A percentile compares a stretch with the other conserved stretches of the same genome.
These are phyloP conservation scores for Leonotis leonurus DNA, from an alignment of 257 asterid genomes.

Conservation along the genomic window DNA sequence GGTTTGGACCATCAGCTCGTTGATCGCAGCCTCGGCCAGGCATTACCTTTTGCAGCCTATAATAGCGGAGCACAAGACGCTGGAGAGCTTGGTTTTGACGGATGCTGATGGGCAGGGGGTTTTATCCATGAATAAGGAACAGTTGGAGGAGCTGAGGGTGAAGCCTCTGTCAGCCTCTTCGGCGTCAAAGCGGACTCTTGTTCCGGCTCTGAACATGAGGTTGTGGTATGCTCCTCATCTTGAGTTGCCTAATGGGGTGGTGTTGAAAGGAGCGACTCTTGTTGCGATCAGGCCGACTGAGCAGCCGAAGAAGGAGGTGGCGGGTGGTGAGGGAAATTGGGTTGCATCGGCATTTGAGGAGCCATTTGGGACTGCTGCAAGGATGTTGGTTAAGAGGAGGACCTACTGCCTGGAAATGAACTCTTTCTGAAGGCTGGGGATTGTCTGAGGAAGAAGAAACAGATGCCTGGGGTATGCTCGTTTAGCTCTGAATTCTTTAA, in stretches of 20 bases:
- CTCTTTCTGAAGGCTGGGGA: constrained; percentile 51
- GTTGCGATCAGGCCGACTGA: constrained; percentile 72
- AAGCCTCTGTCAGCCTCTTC: constrained; percentile 64
- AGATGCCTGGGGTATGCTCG: constrained; percentile 26
- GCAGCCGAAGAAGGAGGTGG: constrained; percentile 47
- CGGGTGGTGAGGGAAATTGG: constrained; percentile 47
- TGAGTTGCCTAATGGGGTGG: constrained; percentile 56
- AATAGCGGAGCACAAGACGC: constrained; percentile 59
- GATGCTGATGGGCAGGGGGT: constrained; percentile 72
- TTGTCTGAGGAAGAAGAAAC: neutral
- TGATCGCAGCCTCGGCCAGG: constrained; percentile 73
- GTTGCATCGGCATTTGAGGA: constrained; percentile 61
- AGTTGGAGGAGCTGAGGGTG: constrained; percentile 68
- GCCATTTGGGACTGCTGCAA: constrained; percentile 62
- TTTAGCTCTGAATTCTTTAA: neutral
- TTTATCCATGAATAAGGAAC: constrained; percentile 56
- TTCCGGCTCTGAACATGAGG: constrained; percentile 63
- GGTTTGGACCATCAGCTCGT: constrained; percentile 72
- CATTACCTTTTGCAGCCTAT: constrained; percentile 71
- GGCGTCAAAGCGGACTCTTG: constrained; percentile 62
- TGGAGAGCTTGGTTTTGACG: constrained; percentile 49
- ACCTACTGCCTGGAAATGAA: constrained; percentile 77
- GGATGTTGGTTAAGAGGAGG: constrained; percentile 69
- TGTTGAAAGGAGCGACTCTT: constrained; percentile 67
- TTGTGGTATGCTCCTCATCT: constrained; percentile 58